Evolutionary conservation across 139 green algal genomes (phyloP).

Genomic region (Chlamydomonas incerta): DNA sequence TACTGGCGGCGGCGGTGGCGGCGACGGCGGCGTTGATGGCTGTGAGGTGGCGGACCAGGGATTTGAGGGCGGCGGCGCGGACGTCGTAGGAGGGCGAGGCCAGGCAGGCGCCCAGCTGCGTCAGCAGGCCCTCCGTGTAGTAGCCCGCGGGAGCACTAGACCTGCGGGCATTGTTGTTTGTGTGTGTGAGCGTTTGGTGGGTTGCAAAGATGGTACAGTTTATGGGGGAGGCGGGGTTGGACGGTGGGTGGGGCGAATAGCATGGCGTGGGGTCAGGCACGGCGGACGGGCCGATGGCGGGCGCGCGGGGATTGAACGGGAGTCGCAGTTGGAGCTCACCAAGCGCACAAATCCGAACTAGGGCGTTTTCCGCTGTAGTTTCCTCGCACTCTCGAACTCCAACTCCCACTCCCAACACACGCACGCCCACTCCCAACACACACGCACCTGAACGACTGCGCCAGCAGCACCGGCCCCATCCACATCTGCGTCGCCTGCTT

Average conservation of each 20-base stretch:
- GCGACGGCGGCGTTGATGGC: constrained; percentile 8
- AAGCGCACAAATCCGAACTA: too few species aligned
- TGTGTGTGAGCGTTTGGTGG: not conserved
- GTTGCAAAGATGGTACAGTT: not conserved
- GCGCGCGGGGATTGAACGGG: not conserved
- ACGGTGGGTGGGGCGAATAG: too few species aligned
- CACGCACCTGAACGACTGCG: constrained; percentile 29
- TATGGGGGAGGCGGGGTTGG: not conserved
- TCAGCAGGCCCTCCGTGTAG: constrained; percentile 22
- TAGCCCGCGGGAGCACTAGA: constrained; percentile 10
- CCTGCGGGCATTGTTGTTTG: too few species aligned
- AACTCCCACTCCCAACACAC: too few species aligned
- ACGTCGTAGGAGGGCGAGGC: constrained; percentile 64
- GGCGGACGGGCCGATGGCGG: too few species aligned
- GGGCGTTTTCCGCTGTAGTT: too few species aligned
- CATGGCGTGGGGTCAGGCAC: too few species aligned
- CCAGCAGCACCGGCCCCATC: constrained; percentile 43
- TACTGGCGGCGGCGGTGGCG: not conserved
- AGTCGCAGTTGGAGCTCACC: not conserved
- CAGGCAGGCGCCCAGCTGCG: constrained; percentile 51
- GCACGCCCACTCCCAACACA: not conserved
- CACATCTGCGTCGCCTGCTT: constrained; percentile 56
- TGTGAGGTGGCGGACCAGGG: not conserved
- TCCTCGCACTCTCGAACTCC: too few species aligned
- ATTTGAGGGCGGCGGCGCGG: constrained; percentile 66